phyloP scores from a whole-genome alignment of 176 grass and related monocot genomes.

The Alloteropsis semialata region DNA sequence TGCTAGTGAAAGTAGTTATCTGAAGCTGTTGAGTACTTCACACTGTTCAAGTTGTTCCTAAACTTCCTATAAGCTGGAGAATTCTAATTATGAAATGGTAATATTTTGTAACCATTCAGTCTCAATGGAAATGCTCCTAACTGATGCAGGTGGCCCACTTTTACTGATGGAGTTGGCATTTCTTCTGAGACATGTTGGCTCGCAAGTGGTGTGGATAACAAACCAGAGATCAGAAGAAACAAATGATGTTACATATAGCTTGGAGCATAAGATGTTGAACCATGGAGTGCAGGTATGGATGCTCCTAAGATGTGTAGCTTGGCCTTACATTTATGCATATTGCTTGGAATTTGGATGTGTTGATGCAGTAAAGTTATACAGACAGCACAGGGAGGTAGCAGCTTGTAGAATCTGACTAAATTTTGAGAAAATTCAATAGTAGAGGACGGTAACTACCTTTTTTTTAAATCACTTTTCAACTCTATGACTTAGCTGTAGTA shows the following conservation, averaged over 20 bases:
- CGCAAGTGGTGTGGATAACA: conserved; percentile 85
- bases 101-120: neutral
- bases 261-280: conserved; percentile 89
- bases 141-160: conserved; percentile 77
- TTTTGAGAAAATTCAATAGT: neutral
- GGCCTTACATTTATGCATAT: neutral
- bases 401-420: neutral
- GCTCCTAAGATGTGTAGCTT: neutral
- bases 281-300: conserved; percentile 74
- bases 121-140: neutral
- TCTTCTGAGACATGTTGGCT: conserved; percentile 67
- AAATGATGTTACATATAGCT: conserved; percentile 68
- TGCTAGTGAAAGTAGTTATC: neutral
- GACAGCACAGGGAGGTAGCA: neutral
- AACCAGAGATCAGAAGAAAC: conserved; percentile 74
- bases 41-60: neutral
- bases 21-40: neutral
- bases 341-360: neutral
- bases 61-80: neutral
- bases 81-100: neutral
- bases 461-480: neutral
- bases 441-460: neutral
- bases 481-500: neutral
- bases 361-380: neutral
- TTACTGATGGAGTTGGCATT: conserved; percentile 92